Evolutionary conservation across 805 yeast genomes (phyloP).

Genomic region (Monosporozyma aerobia): DNA sequence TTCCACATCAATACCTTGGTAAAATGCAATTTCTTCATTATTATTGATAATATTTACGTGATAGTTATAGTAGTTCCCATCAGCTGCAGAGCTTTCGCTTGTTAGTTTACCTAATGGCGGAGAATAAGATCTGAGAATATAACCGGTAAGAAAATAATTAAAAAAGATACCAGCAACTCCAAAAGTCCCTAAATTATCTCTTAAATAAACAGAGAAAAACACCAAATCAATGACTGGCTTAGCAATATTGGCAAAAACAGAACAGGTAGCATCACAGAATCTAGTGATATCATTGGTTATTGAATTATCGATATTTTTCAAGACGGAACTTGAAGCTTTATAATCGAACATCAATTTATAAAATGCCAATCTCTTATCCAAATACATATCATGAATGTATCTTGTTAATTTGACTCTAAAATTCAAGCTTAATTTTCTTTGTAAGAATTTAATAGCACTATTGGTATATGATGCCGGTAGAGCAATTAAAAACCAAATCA

Average conservation of each 20-base stretch:
- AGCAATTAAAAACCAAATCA: conserved; percentile 83
- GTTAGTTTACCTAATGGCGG: conserved; percentile 80
- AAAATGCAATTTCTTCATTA: conserved; percentile 89
- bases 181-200: conserved; percentile 79
- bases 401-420: conserved; percentile 78
- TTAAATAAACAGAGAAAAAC: conserved; percentile 72
- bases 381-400: conserved; percentile 82
- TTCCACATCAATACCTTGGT: conserved; percentile 79
- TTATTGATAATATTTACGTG: conserved; percentile 79
- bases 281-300: conserved; percentile 76
- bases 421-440: conserved; percentile 66
- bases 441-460: conserved; percentile 76
- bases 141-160: conserved; percentile 75
- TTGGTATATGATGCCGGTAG: conserved; percentile 90
- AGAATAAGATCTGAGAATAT: conserved; percentile 57
- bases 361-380: conserved; percentile 72
- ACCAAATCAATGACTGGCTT: conserved; percentile 83
- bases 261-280: conserved; percentile 72
- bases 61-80: conserved; percentile 82
- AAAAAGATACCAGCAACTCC: conserved; percentile 75
- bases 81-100: conserved; percentile 64
- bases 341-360: conserved; percentile 66
- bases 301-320: conserved; percentile 67
- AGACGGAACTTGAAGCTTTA: conserved; percentile 31
- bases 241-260: conserved; percentile 80